Evolutionary conservation across 176 grass and related monocot species (phyloP).

Genomic region (Ampelocalamus luodianensis): DNA sequence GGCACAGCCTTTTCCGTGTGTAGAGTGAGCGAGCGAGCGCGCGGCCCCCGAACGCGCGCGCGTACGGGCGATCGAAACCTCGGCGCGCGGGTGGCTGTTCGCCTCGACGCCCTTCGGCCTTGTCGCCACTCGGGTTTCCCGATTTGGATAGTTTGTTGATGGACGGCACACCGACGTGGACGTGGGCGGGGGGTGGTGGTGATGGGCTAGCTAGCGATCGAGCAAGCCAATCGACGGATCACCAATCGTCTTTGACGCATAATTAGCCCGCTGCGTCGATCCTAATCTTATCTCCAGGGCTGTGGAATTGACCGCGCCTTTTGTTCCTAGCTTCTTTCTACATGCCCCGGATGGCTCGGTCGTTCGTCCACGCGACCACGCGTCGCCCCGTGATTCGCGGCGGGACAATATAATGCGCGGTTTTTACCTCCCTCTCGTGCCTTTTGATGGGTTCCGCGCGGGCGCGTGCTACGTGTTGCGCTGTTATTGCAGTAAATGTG

Average conservation of each 20-base stretch:
- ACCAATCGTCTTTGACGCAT: background rate
- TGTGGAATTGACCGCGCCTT: conserved; percentile 40
- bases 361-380: background rate
- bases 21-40: background rate
- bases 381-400: conserved; percentile 16
- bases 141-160: conserved; percentile 38
- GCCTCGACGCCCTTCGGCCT: conserved; percentile 26
- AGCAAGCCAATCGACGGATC: conserved; percentile 18
- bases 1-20: background rate
- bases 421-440: conserved; percentile 31
- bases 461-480: conserved; percentile 23
- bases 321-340: background rate
- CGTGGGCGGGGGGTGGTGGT: background rate
- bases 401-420: background rate
- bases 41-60: too few species aligned
- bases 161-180: conserved; percentile 38
- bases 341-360: background rate
- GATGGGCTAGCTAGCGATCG: background rate
- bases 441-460: background rate
- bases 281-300: conserved; percentile 49
- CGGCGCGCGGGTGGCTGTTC: background rate
- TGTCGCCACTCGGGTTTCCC: conserved; percentile 21
- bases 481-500: background rate
- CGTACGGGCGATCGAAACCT: conserved; percentile 38
- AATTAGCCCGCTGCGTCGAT: background rate